These are phyloP conservation scores for Hygrophorus russula DNA, from an alignment of 768 basidiomycete genomes.

Conservation along the genomic window DNA sequence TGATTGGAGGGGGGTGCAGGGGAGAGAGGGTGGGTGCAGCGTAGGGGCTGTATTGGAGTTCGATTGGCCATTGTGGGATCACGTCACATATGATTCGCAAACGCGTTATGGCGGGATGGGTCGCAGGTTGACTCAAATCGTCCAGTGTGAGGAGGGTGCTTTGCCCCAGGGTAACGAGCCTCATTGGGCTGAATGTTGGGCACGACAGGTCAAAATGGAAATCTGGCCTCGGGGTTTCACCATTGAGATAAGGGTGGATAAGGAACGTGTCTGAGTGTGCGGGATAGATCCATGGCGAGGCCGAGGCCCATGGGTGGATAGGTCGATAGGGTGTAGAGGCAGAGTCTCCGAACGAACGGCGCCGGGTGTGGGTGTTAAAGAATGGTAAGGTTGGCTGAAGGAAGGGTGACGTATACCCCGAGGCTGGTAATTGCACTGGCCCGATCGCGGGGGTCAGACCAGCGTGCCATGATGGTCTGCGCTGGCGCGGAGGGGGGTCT, in stretches of 20 bases:
- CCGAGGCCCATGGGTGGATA: conserved; percentile 6
- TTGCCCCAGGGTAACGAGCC: conserved; percentile 27
- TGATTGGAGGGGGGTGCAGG: conserved; percentile 26
- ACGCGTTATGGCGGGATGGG: conserved; percentile 39
- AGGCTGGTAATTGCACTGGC: conserved; percentile 9
- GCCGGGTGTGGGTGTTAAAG: conserved; percentile 1
- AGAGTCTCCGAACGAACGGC: conserved; percentile 8
- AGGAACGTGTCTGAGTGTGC: conserved; percentile 11
- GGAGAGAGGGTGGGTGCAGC: conserved; percentile 5
- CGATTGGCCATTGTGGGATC: conserved; percentile 52
- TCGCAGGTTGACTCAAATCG: conserved; percentile 41
- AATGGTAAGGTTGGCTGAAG: conserved; percentile 11
- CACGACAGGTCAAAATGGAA: conserved; percentile 47
- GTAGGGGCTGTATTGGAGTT: conserved; percentile 28
- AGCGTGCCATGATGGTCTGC: conserved; percentile 36
- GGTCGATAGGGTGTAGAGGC: conserved; percentile 10
- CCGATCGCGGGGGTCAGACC: conserved; percentile 7
- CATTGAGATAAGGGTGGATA: conserved; percentile 45
- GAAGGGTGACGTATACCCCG: conserved; percentile 10
- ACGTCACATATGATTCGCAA: conserved; percentile 48
- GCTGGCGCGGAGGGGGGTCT: conserved; percentile 16
- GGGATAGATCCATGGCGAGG: conserved; percentile 13
- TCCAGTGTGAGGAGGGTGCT: conserved; percentile 26
- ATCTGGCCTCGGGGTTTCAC: conserved; percentile 29
- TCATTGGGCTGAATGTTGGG: conserved; percentile 34